phyloP scores from a whole-genome alignment of 306 rosid species.

The Cucumis melo region DNA sequence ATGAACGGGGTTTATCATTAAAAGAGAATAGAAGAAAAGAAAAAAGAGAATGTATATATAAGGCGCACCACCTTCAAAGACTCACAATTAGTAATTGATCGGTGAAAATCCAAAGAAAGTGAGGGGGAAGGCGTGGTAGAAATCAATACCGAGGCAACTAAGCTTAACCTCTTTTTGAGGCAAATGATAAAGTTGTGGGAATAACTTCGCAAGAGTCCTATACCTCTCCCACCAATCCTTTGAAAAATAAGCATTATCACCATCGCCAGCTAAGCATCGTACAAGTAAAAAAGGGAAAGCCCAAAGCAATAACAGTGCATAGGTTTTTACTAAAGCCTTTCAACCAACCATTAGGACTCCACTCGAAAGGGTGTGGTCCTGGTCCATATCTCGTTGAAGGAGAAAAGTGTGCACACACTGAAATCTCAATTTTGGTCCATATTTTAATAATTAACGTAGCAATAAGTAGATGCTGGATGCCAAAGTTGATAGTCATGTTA shows the following conservation, averaged over 20 bases:
- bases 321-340: not conserved
- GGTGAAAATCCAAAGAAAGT: not conserved
- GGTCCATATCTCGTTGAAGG: not conserved
- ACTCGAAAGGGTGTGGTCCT: not conserved
- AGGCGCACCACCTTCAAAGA: not conserved
- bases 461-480: not conserved
- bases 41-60: not conserved
- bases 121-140: not conserved
- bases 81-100: not conserved
- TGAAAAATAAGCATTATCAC: not conserved
- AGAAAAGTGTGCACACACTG: not conserved
- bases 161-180: not conserved
- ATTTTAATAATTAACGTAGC: not conserved
- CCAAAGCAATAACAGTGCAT: not conserved
- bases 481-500: not conserved
- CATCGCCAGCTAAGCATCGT: not conserved
- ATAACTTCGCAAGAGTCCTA: not conserved
- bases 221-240: not conserved
- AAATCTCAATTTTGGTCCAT: not conserved
- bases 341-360: not conserved
- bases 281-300: not conserved
- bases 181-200: not conserved
- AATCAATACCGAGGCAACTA: not conserved
- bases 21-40: too few relatives aligned
- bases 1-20: not conserved